phyloP scores from a whole-genome alignment of 805 yeast genomes.

The Yamadazyma kitorensis region DNA sequence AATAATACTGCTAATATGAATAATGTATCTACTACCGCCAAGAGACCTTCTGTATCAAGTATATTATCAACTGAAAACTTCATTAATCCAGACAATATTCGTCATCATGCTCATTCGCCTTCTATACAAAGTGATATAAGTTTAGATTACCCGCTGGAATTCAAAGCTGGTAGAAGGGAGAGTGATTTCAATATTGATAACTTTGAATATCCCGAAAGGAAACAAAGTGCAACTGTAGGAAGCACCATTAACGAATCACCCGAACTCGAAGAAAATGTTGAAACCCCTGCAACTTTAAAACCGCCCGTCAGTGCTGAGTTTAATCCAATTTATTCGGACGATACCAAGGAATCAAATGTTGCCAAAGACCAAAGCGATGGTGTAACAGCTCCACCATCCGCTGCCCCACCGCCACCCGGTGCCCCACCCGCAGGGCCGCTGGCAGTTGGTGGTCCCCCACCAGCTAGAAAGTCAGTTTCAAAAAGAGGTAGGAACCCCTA shows the following conservation, averaged over 20 bases:
- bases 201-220: slow-evolving; percentile 1
- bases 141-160: slow-evolving; percentile 27
- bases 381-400: not conserved
- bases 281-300: slow-evolving; percentile 1
- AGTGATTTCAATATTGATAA: slow-evolving; percentile 3
- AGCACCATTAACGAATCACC: slow-evolving; percentile 15
- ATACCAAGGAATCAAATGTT: not conserved
- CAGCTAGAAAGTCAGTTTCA: slow-evolving; percentile 19
- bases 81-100: slow-evolving; percentile 13
- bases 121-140: slow-evolving; percentile 32
- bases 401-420: slow-evolving; percentile 9
- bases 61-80: slow-evolving; percentile 19
- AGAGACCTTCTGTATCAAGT: slow-evolving; percentile 22
- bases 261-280: slow-evolving; percentile 4
- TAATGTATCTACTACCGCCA: slow-evolving; percentile 4
- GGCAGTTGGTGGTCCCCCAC: slow-evolving; percentile 3
- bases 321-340: not conserved
- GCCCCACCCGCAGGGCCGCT: no score
- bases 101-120: slow-evolving; percentile 23
- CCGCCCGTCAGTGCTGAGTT: slow-evolving; percentile 1
- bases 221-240: slow-evolving; percentile 3
- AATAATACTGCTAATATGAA: no score
- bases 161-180: slow-evolving; percentile 14
- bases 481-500: no score
- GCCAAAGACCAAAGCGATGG: not conserved